Conservation (phyloP, 2,329 filamentous ascomycete genomes). For the Madurella fahalii region DNA sequence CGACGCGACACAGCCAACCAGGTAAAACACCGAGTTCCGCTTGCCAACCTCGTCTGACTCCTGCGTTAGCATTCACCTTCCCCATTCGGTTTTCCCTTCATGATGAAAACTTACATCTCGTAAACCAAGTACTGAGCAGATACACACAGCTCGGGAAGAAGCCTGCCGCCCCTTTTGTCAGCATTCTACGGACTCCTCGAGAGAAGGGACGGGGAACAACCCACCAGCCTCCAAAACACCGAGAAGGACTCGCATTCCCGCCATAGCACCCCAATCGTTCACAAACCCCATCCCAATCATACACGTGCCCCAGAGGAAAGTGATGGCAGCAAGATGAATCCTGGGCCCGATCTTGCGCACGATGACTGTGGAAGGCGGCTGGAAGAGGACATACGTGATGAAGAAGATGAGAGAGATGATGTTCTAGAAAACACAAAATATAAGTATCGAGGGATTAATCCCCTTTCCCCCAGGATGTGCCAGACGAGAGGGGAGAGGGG, state of each 20-base stretch:
- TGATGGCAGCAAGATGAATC: conserved; percentile 51
- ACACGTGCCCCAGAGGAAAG: conserved; percentile 54
- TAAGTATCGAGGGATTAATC: too few relatives aligned
- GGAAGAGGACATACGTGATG: conserved; percentile 67
- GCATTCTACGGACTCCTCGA: neutral
- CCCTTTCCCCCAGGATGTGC: too few relatives aligned
- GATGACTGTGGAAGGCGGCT: conserved; percentile 66
- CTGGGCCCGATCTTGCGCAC: conserved; percentile 63
- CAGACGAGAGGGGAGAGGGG: too few relatives aligned
- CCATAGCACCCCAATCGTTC: conserved; percentile 46
- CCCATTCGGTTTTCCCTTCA: neutral
- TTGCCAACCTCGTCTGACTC: conserved; percentile 61
- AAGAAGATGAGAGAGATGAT: conserved; percentile 71
- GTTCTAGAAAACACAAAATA: conserved; percentile 36
- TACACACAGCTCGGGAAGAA: conserved; percentile 71
- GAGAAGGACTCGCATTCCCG: conserved; percentile 54
- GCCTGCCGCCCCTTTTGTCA: conserved; percentile 28
- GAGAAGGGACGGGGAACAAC: neutral
- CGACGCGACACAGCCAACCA: conserved; percentile 62
- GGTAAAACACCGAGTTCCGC: conserved; percentile 65
- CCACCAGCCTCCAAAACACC: conserved; percentile 59
- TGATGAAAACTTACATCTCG: conserved; percentile 47
- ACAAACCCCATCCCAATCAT: conserved; percentile 66
- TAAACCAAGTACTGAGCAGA: conserved; percentile 71
- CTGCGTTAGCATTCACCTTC: neutral